These are phyloP conservation scores for Aspergillus pseudoglaucus DNA, from an alignment of 2,329 filamentous ascomycete species.

Conservation along the genomic window DNA sequence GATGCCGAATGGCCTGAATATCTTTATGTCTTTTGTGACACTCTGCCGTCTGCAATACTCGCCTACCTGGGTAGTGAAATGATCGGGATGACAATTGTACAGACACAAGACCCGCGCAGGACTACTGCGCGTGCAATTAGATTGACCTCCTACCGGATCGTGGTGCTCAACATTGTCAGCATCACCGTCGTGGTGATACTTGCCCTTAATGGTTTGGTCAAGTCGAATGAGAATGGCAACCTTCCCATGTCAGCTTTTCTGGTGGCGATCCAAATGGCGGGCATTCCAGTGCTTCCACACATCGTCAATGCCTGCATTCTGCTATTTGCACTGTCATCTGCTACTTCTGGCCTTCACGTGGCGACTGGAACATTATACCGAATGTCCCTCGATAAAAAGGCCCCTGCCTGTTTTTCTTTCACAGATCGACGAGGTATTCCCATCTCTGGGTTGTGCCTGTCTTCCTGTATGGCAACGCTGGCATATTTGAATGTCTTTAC, in stretches of 20 bases:
- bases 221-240: slow-evolving; percentile 35
- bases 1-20: slow-evolving; percentile 32
- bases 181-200: slow-evolving; percentile 71
- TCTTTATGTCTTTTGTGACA: slow-evolving; percentile 60
- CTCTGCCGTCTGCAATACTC: slow-evolving; percentile 68
- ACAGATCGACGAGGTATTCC: slow-evolving; percentile 66
- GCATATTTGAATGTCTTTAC: slow-evolving; percentile 59
- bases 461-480: slow-evolving; percentile 55
- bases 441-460: slow-evolving; percentile 56
- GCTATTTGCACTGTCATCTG: slow-evolving; percentile 67
- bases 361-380: slow-evolving; percentile 65
- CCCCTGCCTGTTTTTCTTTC: slow-evolving; percentile 62
- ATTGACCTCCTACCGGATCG: slow-evolving; percentile 72
- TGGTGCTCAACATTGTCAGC: slow-evolving; percentile 69
- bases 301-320: slow-evolving; percentile 68
- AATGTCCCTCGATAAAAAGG: slow-evolving; percentile 64
- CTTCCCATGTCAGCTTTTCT: slow-evolving; percentile 66
- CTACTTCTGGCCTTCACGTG: slow-evolving; percentile 70
- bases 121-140: slow-evolving; percentile 70
- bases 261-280: slow-evolving; percentile 59
- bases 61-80: slow-evolving; percentile 71
- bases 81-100: slow-evolving; percentile 67
- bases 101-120: slow-evolving; percentile 69
- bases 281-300: slow-evolving; percentile 57
- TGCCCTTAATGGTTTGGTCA: slow-evolving; percentile 54